Conservation (phyloP, 2,329 filamentous ascomycete species). For the Neonectria faginata region DNA sequence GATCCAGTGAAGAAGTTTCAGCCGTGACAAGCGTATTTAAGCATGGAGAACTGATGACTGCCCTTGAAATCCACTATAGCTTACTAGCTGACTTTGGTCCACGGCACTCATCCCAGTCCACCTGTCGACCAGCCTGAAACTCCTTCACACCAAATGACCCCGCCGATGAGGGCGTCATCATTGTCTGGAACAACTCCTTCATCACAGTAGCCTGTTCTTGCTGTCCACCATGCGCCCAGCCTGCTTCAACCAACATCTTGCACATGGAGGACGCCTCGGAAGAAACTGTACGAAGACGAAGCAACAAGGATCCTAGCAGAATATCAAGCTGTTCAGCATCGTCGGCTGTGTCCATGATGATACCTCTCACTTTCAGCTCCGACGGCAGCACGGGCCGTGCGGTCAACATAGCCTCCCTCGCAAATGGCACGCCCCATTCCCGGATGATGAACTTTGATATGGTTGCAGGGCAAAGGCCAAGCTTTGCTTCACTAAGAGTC, state of each 20-base stretch:
- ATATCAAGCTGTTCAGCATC: background rate
- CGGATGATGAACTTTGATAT: constrained; percentile 55
- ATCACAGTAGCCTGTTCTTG: constrained; percentile 26
- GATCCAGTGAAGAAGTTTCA: no score
- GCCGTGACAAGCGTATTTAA: background rate
- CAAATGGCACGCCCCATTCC: constrained; percentile 53
- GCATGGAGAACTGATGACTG: background rate
- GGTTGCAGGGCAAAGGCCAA: constrained; percentile 52
- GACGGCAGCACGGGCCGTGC: constrained; percentile 44
- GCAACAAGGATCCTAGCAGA: constrained; percentile 43
- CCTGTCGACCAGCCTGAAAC: constrained; percentile 35
- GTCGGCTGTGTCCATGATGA: constrained; percentile 37
- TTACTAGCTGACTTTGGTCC: constrained; percentile 4
- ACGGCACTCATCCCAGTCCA: constrained; percentile 34
- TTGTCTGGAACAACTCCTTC: constrained; percentile 30
- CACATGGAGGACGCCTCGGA: constrained; percentile 48
- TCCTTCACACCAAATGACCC: constrained; percentile 31
- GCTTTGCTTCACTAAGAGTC: constrained; percentile 55
- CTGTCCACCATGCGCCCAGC: constrained; percentile 37
- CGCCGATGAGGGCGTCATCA: constrained; percentile 33
- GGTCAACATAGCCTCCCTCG: constrained; percentile 53
- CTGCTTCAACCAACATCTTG: constrained; percentile 49
- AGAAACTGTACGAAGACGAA: constrained; percentile 40
- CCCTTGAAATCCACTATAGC: constrained; percentile 1
- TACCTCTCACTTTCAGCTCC: constrained; percentile 40